Conservation (phyloP, 257 asterid genomes). For the Nicotiana tomentosiformis region DNA sequence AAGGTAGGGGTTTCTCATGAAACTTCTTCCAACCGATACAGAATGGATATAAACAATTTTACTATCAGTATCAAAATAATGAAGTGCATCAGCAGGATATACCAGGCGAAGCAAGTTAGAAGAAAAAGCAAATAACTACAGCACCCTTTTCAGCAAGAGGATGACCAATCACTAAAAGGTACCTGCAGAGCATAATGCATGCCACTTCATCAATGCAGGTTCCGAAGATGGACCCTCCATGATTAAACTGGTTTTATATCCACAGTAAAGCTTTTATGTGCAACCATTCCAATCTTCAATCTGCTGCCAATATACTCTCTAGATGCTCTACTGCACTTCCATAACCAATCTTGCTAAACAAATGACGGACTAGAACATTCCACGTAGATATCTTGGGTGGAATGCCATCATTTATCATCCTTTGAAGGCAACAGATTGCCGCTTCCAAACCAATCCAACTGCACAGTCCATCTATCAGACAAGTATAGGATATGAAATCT, state of each 20-base stretch:
- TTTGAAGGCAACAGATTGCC: conserved; percentile 36
- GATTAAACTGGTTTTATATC: background rate
- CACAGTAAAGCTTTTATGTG: background rate
- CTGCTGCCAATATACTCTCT: conserved; percentile 28
- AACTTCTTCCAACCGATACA: background rate
- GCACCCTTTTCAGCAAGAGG: background rate
- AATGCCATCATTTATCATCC: conserved; percentile 63
- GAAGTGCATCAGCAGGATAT: background rate
- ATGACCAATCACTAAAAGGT: background rate
- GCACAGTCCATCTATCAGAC: conserved; percentile 49
- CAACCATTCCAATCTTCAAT: conserved; percentile 3
- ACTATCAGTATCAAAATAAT: background rate
- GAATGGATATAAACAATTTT: background rate
- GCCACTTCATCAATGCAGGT: background rate
- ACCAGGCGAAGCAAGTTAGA: background rate
- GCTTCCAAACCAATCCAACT: conserved; percentile 40
- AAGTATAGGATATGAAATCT: conserved; percentile 50
- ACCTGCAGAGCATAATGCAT: background rate
- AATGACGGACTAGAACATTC: conserved; percentile 59
- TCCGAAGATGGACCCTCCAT: background rate
- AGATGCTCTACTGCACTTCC: conserved; percentile 29
- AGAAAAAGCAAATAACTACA: background rate
- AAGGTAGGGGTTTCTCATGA: background rate
- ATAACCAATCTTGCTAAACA: conserved; percentile 46
- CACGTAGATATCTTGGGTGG: conserved; percentile 53